Base-by-base conservation (phyloP, 2,329 filamentous ascomycete species). In the Neocatenulostroma microsporum region DNA sequence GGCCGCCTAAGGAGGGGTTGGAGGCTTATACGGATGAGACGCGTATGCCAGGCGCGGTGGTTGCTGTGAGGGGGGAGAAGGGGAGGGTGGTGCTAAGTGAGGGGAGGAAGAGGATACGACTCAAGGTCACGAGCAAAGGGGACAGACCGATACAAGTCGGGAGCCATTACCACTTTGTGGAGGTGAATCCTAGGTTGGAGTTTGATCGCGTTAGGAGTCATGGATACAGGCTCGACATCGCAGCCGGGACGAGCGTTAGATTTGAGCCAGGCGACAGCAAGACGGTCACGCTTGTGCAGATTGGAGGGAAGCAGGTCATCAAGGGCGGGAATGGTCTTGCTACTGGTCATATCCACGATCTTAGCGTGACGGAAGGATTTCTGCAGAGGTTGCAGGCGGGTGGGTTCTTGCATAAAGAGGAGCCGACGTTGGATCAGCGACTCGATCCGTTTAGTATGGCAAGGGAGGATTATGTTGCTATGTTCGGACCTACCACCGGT, bases 91-190 rank as follows among this genome's bases (percentile, higher is more conserved):
- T 66, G 34, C 63, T 96, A 50, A 94, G 86, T 57, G 72, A 80
- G 50, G 81, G 80, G 25, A 73, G 86, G 36, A 79, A 75, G 62
- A 74, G 88, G 42, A 80, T 88, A 46, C 72, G 66, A 41, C 66
- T 96, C 25, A 78, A 70, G 55, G 84, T 96, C 26, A 87, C 80
- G 45, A 94, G 84, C 61, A 84, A 75, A 51, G 89, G 89, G 5
- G 89, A 96, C 61, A 71, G 89, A 21, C 89, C 89, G 1, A 82
- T 95, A 42, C 88, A 95, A 70, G 72, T 84, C 41, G 89, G 89
- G 21, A 94, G 86, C 21, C 89, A 96, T 63, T 96, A 94, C 61
- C 89, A 95, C 63, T 94, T 96, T 59, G 78, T 94, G 55, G 89
- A 96, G 67, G 82, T 80, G n/a, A 96, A 96, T 62, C 84, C 87